phyloP scores from a whole-genome alignment of 139 green algal species.

The Nannochloris sp. region DNA sequence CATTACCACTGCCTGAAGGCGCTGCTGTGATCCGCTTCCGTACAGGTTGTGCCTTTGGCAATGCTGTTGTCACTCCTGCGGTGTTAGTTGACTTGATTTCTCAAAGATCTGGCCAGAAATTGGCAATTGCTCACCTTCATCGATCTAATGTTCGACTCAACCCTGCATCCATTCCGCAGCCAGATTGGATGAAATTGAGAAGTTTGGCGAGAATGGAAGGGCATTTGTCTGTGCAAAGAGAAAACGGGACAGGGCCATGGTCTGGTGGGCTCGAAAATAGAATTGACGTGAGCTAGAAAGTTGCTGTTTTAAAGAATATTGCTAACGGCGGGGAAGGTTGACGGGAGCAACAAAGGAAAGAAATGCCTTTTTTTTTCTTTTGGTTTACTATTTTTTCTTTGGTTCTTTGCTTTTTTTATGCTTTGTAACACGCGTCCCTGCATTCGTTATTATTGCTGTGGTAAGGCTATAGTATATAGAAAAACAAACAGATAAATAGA shows the following conservation, averaged over 20 bases:
- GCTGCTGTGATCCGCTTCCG: constrained; percentile 10
- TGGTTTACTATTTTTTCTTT: no score
- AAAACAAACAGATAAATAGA: no score
- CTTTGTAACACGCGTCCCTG: no score
- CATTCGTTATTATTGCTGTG: no score
- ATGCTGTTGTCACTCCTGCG: constrained; percentile 14
- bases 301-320: no score
- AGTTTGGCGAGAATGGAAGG: constrained; percentile 24
- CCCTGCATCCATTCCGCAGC: neutral
- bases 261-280: constrained; percentile 4
- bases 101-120: neutral
- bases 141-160: constrained; percentile 8
- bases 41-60: constrained; percentile 15
- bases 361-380: no score
- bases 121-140: constrained; percentile 12
- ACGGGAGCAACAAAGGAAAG: no score
- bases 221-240: constrained; percentile 10
- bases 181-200: constrained; percentile 8
- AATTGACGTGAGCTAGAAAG: constrained; percentile 5
- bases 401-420: no score
- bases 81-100: constrained; percentile 3
- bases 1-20: neutral
- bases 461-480: no score
- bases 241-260: constrained; percentile 2
- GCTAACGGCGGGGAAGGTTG: no score